phyloP scores from a whole-genome alignment of 108 stramenopile species.

The Ochromonas danica region DNA sequence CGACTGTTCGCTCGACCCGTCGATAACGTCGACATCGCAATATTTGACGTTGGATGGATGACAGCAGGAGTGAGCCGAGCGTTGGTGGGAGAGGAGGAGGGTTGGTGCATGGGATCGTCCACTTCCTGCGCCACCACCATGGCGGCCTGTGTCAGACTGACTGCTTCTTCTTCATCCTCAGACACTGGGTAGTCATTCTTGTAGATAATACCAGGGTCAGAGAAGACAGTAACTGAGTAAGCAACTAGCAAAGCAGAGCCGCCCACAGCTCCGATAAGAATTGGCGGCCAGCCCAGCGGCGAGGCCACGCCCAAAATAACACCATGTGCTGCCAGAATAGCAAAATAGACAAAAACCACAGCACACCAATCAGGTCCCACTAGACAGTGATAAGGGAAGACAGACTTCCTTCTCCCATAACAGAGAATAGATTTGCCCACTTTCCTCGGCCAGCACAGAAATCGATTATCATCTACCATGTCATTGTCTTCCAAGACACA shows the following conservation, averaged over 20 bases:
- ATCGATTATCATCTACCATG: too few species aligned
- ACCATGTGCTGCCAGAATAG: neutral
- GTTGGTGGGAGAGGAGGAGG: neutral
- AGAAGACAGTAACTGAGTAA: constrained; percentile 19
- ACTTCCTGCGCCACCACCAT: neutral
- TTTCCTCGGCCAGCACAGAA: too few species aligned
- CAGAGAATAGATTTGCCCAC: neutral
- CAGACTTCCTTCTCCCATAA: constrained; percentile 11
- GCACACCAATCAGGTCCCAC: constrained; percentile 41
- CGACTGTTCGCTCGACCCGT: neutral
- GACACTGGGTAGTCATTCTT: neutral
- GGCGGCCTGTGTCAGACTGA: neutral
- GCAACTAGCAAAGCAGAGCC: neutral
- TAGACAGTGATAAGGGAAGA: constrained; percentile 7
- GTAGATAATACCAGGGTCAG: constrained; percentile 43
- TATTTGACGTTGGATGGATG: neutral
- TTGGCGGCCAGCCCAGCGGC: constrained; percentile 14
- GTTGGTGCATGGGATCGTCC: neutral
- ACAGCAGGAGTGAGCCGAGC: neutral
- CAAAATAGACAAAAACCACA: constrained; percentile 28
- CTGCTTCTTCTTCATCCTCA: neutral
- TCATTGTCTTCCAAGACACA: too few species aligned
- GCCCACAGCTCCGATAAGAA: neutral
- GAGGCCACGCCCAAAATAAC: neutral
- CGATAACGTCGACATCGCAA: too few species aligned